Conservation (phyloP, 2,329 filamentous ascomycete species). For the Stagonosporopsis chrysanthemi region DNA sequence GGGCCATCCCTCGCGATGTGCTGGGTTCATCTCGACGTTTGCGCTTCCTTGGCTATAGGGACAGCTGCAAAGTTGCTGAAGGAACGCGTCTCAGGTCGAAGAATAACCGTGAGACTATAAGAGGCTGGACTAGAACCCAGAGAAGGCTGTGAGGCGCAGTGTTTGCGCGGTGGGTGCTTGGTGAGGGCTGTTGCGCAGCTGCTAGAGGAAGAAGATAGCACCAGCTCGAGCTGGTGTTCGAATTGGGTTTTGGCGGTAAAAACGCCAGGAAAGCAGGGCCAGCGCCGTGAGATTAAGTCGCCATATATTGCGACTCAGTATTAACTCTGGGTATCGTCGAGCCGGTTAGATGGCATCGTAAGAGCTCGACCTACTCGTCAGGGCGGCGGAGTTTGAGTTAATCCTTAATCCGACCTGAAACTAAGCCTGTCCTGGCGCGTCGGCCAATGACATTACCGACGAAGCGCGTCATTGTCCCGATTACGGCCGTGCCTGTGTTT, state of each 20-base stretch:
- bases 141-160: constrained; percentile 13
- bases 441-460: constrained; percentile 9
- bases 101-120: constrained; percentile 13
- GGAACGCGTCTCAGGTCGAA: constrained; percentile 27
- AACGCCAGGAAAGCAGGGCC: constrained; percentile 22
- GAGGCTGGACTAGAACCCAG: constrained; percentile 31
- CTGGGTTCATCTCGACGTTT: constrained; percentile 51
- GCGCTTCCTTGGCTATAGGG: constrained; percentile 38
- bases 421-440: neutral
- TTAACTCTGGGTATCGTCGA: constrained; percentile 12
- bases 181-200: constrained; percentile 26
- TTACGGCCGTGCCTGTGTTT: constrained; percentile 8
- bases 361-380: constrained; percentile 10
- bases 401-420: constrained; percentile 1
- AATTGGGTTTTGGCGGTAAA: constrained; percentile 20
- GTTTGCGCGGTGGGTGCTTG: constrained; percentile 23
- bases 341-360: constrained; percentile 10
- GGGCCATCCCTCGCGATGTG: constrained; percentile 52
- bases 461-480: constrained; percentile 14
- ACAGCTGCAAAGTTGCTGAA: constrained; percentile 19
- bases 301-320: constrained; percentile 30
- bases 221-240: constrained; percentile 34
- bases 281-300: constrained; percentile 24
- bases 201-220: constrained; percentile 30
- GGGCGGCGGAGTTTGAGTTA: constrained; percentile 5